Base-by-base conservation (phyloP, 495 filamentous ascomycete species). In the Alectoria sarmentosa region DNA sequence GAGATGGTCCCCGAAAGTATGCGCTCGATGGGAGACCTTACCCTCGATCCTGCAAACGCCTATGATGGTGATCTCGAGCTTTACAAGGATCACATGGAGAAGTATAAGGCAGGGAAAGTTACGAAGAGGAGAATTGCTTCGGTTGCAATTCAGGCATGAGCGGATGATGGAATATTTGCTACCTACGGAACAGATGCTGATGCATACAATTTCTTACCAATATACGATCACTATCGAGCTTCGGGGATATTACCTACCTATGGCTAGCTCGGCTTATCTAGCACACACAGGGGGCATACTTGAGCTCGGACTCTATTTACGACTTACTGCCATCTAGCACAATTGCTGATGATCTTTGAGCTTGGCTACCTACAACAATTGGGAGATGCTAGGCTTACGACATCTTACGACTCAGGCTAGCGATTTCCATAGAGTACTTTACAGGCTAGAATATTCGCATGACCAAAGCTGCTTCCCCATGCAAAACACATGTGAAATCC, bases 11-110 rank as follows among this genome's bases (percentile, higher is more conserved):
- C 44, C 15, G 7, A 55, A 39, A 54, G 44, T 2, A 13, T 62
- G 7, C 65, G 30, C 15, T 58, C 32, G 15, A 60, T 54, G 34
- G 68, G 62, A 17, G 60, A 65, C 10, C 32, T 62, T 36, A 26
- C 14, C 26, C 10, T 60, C 7, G 49, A 65, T 15, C 39, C 48
- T 4, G 32, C 41, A 13, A 13, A 68, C 10, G 42, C 38, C 1
- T 70, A 70, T 30, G 58, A 63, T 38, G 68, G 68, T 1, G 68
- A 70, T 37, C 48, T 63, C 4, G 52, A 57, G 11, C 52, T 59
- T 68, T 91, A 63, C 46, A 14, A 88, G 26, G 13, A 63, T 15
- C 36, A 38, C 37, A 28, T 39, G 26, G 38, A 28, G 57, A 19
- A 41, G 56, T 41, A 41, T 10, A 36, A n/a, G 3, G n/a, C 42